phyloP scores from a whole-genome alignment of 1,284 basidiomycete genomes.

The Ceratobasidium sp. region DNA sequence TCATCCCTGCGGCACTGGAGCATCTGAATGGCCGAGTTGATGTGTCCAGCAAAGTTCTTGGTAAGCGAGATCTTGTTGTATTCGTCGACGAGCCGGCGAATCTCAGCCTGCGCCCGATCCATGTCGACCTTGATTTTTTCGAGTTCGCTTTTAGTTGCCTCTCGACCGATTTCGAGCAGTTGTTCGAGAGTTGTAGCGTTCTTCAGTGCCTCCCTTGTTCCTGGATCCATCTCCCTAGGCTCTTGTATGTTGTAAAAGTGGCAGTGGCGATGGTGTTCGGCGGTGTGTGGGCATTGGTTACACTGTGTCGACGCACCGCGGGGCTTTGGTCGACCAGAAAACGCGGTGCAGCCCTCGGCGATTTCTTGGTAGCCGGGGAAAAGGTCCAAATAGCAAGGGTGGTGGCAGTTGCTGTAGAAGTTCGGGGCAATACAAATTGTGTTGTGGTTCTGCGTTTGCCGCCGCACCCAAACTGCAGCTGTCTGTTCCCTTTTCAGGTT shows the following conservation, averaged over 20 bases:
- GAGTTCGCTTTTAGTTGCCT: neutral
- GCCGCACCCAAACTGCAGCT: neutral
- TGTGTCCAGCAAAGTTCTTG: conserved; percentile 10
- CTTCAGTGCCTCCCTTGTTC: neutral
- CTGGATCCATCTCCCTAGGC: neutral
- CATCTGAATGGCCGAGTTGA: conserved; percentile 1
- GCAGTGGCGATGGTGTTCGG: conserved; percentile 1
- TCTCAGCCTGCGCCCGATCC: neutral
- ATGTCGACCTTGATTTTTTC: neutral
- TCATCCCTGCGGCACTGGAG: conserved; percentile 8
- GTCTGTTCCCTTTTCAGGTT: neutral
- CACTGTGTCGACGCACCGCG: neutral
- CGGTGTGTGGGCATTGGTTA: neutral
- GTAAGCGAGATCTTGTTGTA: conserved; percentile 12
- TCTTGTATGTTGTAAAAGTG: neutral
- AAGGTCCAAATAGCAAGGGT: neutral
- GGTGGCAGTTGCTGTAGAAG: conserved; percentile 21
- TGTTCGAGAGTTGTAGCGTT: neutral
- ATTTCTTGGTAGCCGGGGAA: conserved; percentile 42
- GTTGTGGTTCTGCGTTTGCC: neutral
- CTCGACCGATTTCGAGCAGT: neutral
- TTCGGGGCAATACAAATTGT: conserved; percentile 9
- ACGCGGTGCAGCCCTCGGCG: neutral
- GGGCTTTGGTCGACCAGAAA: neutral
- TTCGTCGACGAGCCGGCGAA: conserved; percentile 5